Evolutionary conservation across 352 stramenopile species (phyloP).

Genomic region (Lagenidium sp.): DNA sequence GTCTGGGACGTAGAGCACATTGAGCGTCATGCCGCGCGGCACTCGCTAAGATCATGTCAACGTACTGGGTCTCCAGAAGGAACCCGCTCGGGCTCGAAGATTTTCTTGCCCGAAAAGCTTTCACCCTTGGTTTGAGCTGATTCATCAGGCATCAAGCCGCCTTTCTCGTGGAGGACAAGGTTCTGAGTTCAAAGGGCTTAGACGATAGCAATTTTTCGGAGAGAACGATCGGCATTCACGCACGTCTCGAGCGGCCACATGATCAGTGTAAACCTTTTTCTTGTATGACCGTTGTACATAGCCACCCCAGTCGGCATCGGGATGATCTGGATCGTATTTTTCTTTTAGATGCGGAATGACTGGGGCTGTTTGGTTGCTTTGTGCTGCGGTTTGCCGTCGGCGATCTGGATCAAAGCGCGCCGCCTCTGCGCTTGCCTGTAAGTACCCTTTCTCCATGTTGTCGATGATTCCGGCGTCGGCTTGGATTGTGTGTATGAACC

Average conservation of each 20-base stretch:
- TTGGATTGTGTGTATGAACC: too few relatives aligned
- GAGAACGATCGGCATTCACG: too few relatives aligned
- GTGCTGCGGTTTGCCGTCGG: too few relatives aligned
- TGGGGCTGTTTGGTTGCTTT: conserved; percentile 3
- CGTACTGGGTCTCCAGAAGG: conserved; percentile 18
- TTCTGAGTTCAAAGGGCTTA: too few relatives aligned
- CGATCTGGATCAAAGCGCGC: too few relatives aligned
- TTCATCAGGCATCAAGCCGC: conserved; percentile 41
- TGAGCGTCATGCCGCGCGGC: too few relatives aligned
- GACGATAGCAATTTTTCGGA: too few relatives aligned
- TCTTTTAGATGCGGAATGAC: conserved; percentile 43
- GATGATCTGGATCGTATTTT: conserved; percentile 67
- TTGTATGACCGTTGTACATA: conserved; percentile 56
- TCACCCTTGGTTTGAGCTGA: conserved; percentile 5
- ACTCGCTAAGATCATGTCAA: too few relatives aligned
- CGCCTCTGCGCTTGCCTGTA: too few relatives aligned
- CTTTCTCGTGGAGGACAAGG: conserved; percentile 38
- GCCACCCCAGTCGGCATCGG: conserved; percentile 66
- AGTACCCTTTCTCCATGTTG: too few relatives aligned
- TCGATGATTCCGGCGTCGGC: too few relatives aligned
- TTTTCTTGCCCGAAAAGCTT: conserved; percentile 28
- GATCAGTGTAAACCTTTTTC: conserved; percentile 24
- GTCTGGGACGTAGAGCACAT: too few relatives aligned
- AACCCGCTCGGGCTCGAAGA: conserved; percentile 46
- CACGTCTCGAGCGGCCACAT: conserved; percentile 28